These are phyloP conservation scores for Sphenostylis stenocarpa DNA, from an alignment of 306 rosid genomes.

Conservation along the genomic window DNA sequence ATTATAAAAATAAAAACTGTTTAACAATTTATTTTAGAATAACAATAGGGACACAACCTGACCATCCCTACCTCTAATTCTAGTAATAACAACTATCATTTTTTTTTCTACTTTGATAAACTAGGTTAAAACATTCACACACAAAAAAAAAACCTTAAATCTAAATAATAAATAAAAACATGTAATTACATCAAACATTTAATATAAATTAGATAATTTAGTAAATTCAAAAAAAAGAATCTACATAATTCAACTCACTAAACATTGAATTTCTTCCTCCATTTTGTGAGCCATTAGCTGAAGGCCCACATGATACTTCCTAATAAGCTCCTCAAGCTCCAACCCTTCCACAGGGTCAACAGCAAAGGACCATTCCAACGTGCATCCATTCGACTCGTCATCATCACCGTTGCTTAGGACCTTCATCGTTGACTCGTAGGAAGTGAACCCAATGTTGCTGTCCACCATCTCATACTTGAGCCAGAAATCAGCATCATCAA, in stretches of 20 bases:
- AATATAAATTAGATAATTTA: too few relatives aligned
- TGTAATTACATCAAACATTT: too few relatives aligned
- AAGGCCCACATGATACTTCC: conserved; percentile 40
- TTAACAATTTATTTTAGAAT: too few relatives aligned
- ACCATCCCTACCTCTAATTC: too few relatives aligned
- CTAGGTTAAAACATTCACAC: too few relatives aligned
- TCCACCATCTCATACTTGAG: conserved; percentile 60
- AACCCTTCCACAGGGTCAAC: conserved; percentile 50
- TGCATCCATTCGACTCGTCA: conserved; percentile 24
- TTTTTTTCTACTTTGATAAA: too few relatives aligned
- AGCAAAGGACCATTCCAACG: conserved; percentile 55
- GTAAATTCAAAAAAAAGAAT: too few relatives aligned
- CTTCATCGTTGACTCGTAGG: conserved; percentile 42
- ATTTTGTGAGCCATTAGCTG: conserved; percentile 46
- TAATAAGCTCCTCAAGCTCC: conserved; percentile 37
- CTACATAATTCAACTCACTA: neutral
- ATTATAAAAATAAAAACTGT: too few relatives aligned
- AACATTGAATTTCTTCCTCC: conserved; percentile 34
- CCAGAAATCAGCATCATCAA: conserved; percentile 37
- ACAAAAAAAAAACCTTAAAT: too few relatives aligned
- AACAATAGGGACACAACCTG: too few relatives aligned
- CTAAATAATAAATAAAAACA: too few relatives aligned
- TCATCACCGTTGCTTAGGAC: neutral
- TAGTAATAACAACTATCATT: too few relatives aligned
- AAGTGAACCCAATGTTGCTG: conserved; percentile 54